Evolutionary conservation across 805 yeast genomes (phyloP).

Genomic region (Wickerhamomyces mucosus): DNA sequence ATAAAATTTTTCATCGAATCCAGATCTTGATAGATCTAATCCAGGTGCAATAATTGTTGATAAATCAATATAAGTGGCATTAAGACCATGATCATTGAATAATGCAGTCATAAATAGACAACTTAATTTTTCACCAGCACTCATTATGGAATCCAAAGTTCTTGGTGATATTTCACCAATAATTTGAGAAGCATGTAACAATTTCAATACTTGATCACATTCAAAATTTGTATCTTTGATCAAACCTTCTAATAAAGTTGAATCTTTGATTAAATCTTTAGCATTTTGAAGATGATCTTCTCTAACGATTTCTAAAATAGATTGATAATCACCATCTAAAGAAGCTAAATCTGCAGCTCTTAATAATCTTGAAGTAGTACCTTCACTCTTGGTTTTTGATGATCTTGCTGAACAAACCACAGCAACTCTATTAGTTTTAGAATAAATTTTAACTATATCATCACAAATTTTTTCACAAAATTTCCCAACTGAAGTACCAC

Average conservation of each 20-base stretch:
- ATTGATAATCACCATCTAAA: slow-evolving; percentile 46
- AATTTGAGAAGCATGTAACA: slow-evolving; percentile 79
- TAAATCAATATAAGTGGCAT: slow-evolving; percentile 72
- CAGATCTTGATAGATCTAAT: slow-evolving; percentile 39
- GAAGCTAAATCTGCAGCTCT: slow-evolving; percentile 76
- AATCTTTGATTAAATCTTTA: slow-evolving; percentile 33
- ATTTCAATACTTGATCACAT: slow-evolving; percentile 54
- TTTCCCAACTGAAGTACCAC: slow-evolving; percentile 96
- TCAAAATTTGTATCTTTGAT: slow-evolving; percentile 54
- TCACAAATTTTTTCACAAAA: slow-evolving; percentile 80
- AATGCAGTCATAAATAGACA: slow-evolving; percentile 84
- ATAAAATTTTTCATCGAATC: slow-evolving; percentile 63
- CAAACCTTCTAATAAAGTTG: slow-evolving; percentile 40
- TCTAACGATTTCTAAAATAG: slow-evolving; percentile 56
- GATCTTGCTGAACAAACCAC: slow-evolving; percentile 96
- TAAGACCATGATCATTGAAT: slow-evolving; percentile 73
- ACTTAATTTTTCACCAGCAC: slow-evolving; percentile 87
- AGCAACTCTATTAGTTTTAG: slow-evolving; percentile 59
- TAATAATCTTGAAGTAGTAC: slow-evolving; percentile 84
- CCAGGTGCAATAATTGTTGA: slow-evolving; percentile 61
- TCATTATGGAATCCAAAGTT: slow-evolving; percentile 83
- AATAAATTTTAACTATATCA: slow-evolving; percentile 66
- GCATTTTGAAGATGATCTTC: slow-evolving; percentile 80
- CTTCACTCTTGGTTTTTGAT: slow-evolving; percentile 83
- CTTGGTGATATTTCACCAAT: slow-evolving; percentile 87